phyloP scores from a whole-genome alignment of 495 filamentous ascomycete genomes.

The Immersiella caudata region DNA sequence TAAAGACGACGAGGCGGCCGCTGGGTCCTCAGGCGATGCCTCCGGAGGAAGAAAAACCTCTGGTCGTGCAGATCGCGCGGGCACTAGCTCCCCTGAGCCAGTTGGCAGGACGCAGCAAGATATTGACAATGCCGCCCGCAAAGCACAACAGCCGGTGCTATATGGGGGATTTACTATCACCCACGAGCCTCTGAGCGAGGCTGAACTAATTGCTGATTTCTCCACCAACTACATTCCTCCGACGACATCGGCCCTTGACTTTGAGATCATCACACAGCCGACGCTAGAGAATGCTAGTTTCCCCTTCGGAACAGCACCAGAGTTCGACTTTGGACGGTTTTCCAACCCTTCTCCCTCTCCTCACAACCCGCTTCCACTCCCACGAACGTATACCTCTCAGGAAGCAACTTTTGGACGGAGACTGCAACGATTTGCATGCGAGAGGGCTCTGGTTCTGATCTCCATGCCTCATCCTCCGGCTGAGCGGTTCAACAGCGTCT shows the following conservation, averaged over 20 bases:
- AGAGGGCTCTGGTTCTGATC: constrained; percentile 65
- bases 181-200: constrained; percentile 32
- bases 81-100: constrained; percentile 12
- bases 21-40: not conserved
- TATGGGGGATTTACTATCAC: constrained; percentile 34
- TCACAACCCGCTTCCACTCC: constrained; percentile 36
- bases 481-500: constrained; percentile 56
- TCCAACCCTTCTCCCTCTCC: constrained; percentile 24
- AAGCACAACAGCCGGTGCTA: constrained; percentile 11
- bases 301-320: constrained; percentile 27
- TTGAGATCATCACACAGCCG: constrained; percentile 42
- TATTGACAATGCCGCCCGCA: not conserved
- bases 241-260: constrained; percentile 36
- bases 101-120: not conserved
- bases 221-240: constrained; percentile 9
- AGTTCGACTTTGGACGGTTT: constrained; percentile 24
- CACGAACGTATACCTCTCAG: constrained; percentile 55
- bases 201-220: constrained; percentile 9
- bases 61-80: not conserved
- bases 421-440: constrained; percentile 67
- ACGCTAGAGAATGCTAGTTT: constrained; percentile 46
- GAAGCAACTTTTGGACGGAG: constrained; percentile 73
- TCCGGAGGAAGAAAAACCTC: constrained; percentile 2
- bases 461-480: constrained; percentile 55
- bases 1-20: constrained; percentile 33